Percentiles rank a stretch among this genome's conserved stretches.
phyloP scores from a whole-genome alignment of 306 rosid genomes.

The Gastrolobium villosum region DNA sequence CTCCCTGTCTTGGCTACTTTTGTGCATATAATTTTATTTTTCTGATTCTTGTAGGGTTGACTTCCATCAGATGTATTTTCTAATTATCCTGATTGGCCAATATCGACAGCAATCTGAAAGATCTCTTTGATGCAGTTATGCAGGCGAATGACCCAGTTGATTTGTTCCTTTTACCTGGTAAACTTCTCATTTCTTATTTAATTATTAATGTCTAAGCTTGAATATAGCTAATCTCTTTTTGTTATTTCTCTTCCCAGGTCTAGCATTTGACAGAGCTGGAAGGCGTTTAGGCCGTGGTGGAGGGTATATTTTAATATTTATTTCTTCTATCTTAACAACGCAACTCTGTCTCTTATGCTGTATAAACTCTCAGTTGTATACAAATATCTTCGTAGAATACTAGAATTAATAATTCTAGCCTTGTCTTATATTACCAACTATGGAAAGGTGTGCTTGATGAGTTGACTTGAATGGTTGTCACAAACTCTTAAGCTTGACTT shows the following conservation, averaged over 20 bases:
- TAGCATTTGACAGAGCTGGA: slow-evolving; percentile 93
- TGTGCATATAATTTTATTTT: slow-evolving; percentile 46
- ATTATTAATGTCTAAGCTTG: slow-evolving; percentile 29
- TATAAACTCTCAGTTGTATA: slow-evolving; percentile 24
- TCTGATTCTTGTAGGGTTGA: slow-evolving; percentile 46
- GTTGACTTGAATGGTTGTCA: slow-evolving; percentile 12
- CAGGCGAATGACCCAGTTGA: slow-evolving; percentile 91
- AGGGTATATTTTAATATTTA: slow-evolving; percentile 68
- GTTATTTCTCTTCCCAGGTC: slow-evolving; percentile 63
- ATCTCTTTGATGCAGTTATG: slow-evolving; percentile 81
- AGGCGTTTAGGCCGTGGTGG: slow-evolving; percentile 99
- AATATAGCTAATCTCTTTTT: slow-evolving; percentile 29
- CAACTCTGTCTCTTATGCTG: slow-evolving; percentile 30
- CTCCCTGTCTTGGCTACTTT: slow-evolving; percentile 35
- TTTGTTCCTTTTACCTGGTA: slow-evolving; percentile 93
- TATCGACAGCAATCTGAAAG: slow-evolving; percentile 48
- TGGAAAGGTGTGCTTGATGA: not conserved
- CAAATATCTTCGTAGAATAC: slow-evolving; percentile 30
- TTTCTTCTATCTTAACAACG: slow-evolving; percentile 33
- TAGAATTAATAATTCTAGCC: not conserved
- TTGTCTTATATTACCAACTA: slow-evolving; percentile 9
- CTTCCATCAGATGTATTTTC: slow-evolving; percentile 47
- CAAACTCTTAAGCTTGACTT: slow-evolving; percentile 37
- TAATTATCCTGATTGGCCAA: slow-evolving; percentile 49
- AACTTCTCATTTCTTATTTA: slow-evolving; percentile 39